Evolutionary conservation across 108 stramenopile species (phyloP).

Genomic region (Cyclotella atomus): DNA sequence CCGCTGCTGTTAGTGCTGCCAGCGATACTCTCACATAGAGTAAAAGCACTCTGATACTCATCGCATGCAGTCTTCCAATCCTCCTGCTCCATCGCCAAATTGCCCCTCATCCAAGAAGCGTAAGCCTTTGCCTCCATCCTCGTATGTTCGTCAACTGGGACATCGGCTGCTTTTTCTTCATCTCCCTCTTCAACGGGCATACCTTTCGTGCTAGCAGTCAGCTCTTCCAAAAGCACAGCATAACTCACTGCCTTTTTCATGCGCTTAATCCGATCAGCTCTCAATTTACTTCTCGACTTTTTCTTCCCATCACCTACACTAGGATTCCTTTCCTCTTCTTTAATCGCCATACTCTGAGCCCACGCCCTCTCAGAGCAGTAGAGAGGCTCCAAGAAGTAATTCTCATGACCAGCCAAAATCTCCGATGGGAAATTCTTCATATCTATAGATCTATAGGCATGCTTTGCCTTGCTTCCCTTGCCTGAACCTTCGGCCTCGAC

Average conservation of each 20-base stretch:
- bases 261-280: conserved; percentile 51
- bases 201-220: conserved; percentile 19
- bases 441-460: conserved; percentile 38
- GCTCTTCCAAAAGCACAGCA: conserved; percentile 47
- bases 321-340: conserved; percentile 20
- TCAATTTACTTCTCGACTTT: conserved; percentile 38
- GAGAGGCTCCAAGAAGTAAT: conserved; percentile 50
- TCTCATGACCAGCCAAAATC: conserved; percentile 15
- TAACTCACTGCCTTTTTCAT: conserved; percentile 69
- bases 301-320: neutral
- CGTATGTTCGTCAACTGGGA: conserved; percentile 54
- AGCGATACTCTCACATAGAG: conserved; percentile 33
- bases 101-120: conserved; percentile 79
- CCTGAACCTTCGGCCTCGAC: neutral
- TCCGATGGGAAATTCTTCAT: conserved; percentile 26
- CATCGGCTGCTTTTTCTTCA: neutral
- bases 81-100: conserved; percentile 43
- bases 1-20: neutral
- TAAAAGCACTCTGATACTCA: conserved; percentile 60
- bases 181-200: neutral
- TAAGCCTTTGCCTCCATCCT: conserved; percentile 70
- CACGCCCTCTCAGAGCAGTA: conserved; percentile 72
- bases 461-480: conserved; percentile 12
- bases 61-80: conserved; percentile 52
- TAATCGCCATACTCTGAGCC: conserved; percentile 70